These are phyloP conservation scores for Mucor velutinosus DNA, from an alignment of 371 early-diverging fungal species.

Conservation along the genomic window DNA sequence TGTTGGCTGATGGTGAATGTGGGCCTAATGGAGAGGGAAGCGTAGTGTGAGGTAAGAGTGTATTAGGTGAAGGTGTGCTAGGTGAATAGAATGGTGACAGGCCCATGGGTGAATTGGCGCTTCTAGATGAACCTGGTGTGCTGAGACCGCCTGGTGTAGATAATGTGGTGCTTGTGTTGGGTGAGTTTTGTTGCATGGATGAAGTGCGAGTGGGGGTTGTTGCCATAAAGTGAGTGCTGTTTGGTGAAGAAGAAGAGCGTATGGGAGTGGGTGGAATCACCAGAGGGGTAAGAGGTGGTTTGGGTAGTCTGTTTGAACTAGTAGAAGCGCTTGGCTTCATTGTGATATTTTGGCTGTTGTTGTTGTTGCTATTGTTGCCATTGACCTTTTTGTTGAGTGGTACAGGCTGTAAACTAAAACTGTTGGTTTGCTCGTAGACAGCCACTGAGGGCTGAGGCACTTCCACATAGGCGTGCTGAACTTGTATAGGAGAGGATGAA, in stretches of 20 bases:
- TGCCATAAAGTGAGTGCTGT: background rate
- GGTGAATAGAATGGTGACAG: slow-evolving; percentile 23
- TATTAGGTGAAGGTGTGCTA: slow-evolving; percentile 15
- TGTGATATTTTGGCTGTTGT: background rate
- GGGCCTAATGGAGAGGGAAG: slow-evolving; percentile 10
- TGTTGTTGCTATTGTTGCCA: background rate
- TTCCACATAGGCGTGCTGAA: slow-evolving; percentile 13
- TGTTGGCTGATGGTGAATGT: background rate
- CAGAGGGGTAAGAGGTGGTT: slow-evolving; percentile 30
- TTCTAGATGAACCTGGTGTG: slow-evolving; percentile 21
- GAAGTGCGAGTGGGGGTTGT: slow-evolving; percentile 22
- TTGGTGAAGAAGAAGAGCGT: slow-evolving; percentile 18
- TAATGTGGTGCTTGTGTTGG: background rate
- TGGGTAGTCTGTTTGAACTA: slow-evolving; percentile 3
- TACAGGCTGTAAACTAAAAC: slow-evolving; percentile 23
- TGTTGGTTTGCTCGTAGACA: slow-evolving; percentile 1
- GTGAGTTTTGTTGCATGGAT: slow-evolving; percentile 11
- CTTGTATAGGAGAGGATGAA: slow-evolving; percentile 3
- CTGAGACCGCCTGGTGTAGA: slow-evolving; percentile 12
- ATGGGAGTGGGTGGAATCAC: slow-evolving; percentile 32
- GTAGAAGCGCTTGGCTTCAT: slow-evolving; percentile 4
- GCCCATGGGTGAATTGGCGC: slow-evolving; percentile 13
- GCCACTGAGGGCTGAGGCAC: slow-evolving; percentile 11
- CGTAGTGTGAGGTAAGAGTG: slow-evolving; percentile 1
- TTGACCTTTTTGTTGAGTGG: slow-evolving; percentile 20